These are phyloP conservation scores for Cladosporium sphaerospermum DNA, from an alignment of 2,329 filamentous ascomycete species.

Conservation along the genomic window DNA sequence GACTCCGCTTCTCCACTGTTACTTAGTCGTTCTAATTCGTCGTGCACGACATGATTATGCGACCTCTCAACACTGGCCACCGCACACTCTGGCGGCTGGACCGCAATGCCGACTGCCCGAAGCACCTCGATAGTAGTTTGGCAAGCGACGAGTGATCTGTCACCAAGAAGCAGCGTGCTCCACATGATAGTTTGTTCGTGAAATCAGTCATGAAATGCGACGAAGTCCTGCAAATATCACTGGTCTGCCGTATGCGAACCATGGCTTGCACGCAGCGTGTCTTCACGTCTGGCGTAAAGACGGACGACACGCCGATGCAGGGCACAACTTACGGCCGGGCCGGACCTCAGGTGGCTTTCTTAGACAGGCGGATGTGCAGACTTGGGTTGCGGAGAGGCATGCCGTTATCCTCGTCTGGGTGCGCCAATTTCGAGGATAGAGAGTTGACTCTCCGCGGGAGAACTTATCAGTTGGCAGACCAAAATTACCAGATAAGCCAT, in stretches of 20 bases:
- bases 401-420: too few species aligned
- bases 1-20: constrained; percentile 7
- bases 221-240: neutral
- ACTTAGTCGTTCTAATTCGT: constrained; percentile 1
- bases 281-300: neutral
- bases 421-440: too few species aligned
- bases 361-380: constrained; percentile 5
- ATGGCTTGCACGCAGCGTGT: neutral
- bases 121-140: neutral
- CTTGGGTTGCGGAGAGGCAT: neutral
- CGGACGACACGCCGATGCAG: constrained; percentile 1
- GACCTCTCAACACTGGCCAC: neutral
- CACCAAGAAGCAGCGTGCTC: neutral
- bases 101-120: constrained; percentile 2
- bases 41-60: neutral
- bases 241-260: neutral
- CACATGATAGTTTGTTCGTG: neutral
- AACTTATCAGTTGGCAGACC: too few species aligned
- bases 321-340: neutral
- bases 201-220: neutral
- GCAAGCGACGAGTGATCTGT: neutral
- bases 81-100: constrained; percentile 5
- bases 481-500: too few species aligned
- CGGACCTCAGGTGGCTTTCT: neutral
- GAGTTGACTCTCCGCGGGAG: too few species aligned